Base-by-base conservation (phyloP, 2,329 filamentous ascomycete species). In the Domatiomyces catenatus region DNA sequence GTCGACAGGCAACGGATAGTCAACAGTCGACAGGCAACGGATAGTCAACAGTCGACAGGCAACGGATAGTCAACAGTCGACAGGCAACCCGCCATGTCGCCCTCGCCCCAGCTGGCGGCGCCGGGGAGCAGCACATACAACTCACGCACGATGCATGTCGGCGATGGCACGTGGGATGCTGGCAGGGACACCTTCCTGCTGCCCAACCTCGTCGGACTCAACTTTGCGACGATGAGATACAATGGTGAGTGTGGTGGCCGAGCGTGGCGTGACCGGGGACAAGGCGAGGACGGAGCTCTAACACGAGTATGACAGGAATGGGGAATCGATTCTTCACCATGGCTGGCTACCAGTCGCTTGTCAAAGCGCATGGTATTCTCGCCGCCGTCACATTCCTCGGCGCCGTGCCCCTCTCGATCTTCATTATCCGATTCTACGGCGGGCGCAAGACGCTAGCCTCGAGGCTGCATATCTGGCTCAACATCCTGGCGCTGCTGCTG, bases 151-250 rank as follows among this genome's bases (percentile, higher is more conserved):
- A 69, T 83, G 66, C 72, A 75, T 61, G 79, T 83, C 47, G 79
- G 79, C 47, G 79, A 83, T 66, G 79, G 79, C 42, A 83, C 79
- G 56, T 83, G 79, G 79, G 77, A 82, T 57, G 71, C 71, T 28
- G 66, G 70, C 55, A 71, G 77, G 55, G 78, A 83, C 59, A 77
- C 73, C 8, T 83, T 83, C 60, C 69, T 83, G 56, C 64, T 83
- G 50, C 79, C 79, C 44, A 81, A 81, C 59, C 62, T 83, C 50
- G 73, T 79, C 64, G 79, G 79, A 17, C 60, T 81, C 39, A 82
- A 83, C 60, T 80, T 81, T 63, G 77, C 73, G 47, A 82, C 79
- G 3, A 83, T 79, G 73, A 75, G 72, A 63, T 81, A 81, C 65
- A 83, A 83, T 69, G 79, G 77, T 80, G 61, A 56, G 68, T 26